A percentile compares a stretch with the other conserved stretches of the same genome.
phyloP scores from a whole-genome alignment of 129 eudicot species.

The Dittrichia graveolens region DNA sequence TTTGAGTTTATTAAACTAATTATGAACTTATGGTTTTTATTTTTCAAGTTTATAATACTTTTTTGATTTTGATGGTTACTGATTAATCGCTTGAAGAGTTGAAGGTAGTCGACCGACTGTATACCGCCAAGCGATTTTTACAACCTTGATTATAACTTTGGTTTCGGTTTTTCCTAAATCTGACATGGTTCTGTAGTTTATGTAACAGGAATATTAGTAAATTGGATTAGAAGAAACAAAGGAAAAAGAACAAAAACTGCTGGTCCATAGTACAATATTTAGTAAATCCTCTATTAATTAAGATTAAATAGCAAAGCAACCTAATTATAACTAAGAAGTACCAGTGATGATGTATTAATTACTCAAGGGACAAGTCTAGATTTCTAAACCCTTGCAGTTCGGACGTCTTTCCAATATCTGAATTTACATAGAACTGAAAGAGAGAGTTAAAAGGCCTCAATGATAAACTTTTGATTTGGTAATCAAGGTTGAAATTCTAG shows the following conservation, averaged over 20 bases:
- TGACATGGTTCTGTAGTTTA: conserved; percentile 1
- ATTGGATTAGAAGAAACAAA: not conserved
- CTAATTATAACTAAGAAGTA: not conserved
- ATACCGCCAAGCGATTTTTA: too few species aligned
- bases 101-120: too few species aligned
- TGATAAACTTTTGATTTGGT: not conserved
- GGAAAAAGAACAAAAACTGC: too few species aligned
- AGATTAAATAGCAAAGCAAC: not conserved
- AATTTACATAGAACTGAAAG: not conserved
- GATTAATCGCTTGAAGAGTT: too few species aligned
- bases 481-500: not conserved
- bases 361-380: not conserved
- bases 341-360: conserved; percentile 3
- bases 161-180: not conserved
- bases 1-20: too few species aligned
- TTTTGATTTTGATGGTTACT: too few species aligned
- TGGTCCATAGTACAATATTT: not conserved
- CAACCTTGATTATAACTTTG: too few species aligned
- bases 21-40: too few species aligned
- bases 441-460: not conserved
- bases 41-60: too few species aligned
- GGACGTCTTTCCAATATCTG: not conserved
- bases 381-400: not conserved
- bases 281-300: not conserved
- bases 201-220: not conserved